A percentile compares a stretch with the other conserved stretches of the same genome.
Conservation (phyloP, 1,139 yeast species). For the Scheffersomyces segobiensis region DNA sequence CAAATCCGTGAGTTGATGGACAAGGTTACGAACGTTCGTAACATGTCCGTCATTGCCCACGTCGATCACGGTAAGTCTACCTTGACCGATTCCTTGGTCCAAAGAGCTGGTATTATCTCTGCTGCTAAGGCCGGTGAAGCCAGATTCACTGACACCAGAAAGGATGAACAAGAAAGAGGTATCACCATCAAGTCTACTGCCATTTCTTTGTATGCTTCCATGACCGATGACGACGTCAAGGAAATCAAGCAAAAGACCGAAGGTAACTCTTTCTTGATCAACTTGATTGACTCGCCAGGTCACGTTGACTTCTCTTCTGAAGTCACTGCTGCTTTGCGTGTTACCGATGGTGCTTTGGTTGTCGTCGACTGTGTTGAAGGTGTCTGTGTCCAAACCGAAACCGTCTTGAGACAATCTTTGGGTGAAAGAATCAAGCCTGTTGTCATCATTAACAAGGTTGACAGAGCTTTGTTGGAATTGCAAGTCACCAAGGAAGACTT, state of each 20-base stretch:
- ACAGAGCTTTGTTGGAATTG: constrained; percentile 98
- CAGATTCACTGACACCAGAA: constrained; percentile 99
- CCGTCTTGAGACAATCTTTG: constrained; percentile 98
- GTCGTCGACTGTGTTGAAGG: constrained; percentile 99
- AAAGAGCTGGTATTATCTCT: constrained; percentile 98
- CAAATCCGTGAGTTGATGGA: constrained; percentile 99
- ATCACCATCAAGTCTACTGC: constrained; percentile 99
- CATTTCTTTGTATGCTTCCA: constrained; percentile 89
- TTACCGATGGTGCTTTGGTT: constrained; percentile 99
- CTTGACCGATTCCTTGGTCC: constrained; percentile 97
- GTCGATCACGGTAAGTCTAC: constrained; percentile 99
- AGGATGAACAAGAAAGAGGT: constrained; percentile 99
- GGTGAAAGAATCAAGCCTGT: constrained; percentile 99
- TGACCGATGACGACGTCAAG: constrained; percentile 88
- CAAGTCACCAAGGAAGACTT: constrained; percentile 99
- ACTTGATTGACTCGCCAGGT: constrained; percentile 99
- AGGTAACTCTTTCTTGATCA: constrained; percentile 93
- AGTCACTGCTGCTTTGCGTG: constrained; percentile 99
- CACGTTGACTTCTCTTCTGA: constrained; percentile 99
- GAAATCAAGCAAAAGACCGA: constrained; percentile 94
- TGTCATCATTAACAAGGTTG: constrained; percentile 97
- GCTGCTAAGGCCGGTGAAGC: constrained; percentile 99
- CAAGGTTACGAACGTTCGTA: constrained; percentile 99
- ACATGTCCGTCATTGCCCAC: constrained; percentile 99
- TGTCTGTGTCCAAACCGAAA: constrained; percentile 99